Percentiles rank a stretch among this genome's conserved stretches.
Evolutionary conservation across 1,284 basidiomycete species (phyloP).

Genomic region (Earliella scabrosa): DNA sequence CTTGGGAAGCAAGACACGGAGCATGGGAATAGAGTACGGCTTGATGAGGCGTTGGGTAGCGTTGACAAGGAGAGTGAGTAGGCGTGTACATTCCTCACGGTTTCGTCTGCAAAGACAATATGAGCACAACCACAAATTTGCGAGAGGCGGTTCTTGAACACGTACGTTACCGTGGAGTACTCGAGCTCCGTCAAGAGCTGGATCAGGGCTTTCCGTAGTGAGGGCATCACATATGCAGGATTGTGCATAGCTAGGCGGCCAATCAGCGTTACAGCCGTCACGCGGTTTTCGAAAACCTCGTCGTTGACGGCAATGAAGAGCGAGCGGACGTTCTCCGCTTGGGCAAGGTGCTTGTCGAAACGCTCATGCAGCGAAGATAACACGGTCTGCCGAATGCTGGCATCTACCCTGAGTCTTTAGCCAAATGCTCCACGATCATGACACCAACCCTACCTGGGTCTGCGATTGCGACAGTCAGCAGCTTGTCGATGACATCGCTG

Average conservation of each 20-base stretch:
- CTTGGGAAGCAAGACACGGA: conserved; percentile 89
- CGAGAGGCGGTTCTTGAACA: background rate
- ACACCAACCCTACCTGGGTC: conserved; percentile 77
- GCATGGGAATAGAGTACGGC: conserved; percentile 96
- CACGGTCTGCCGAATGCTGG: conserved; percentile 87
- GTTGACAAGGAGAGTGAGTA: conserved; percentile 86
- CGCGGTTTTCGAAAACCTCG: conserved; percentile 93
- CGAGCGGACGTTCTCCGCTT: conserved; percentile 97
- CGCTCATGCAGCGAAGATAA: conserved; percentile 89
- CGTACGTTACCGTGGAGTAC: conserved; percentile 88
- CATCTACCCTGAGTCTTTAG: conserved; percentile 52
- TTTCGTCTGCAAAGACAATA: conserved; percentile 55
- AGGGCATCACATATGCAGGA: conserved; percentile 99
- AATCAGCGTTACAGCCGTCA: conserved; percentile 90
- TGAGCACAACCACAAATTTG: background rate
- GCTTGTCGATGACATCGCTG: conserved; percentile 96
- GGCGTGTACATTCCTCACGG: conserved; percentile 91
- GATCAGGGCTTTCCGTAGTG: conserved; percentile 93
- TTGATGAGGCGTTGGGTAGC: conserved; percentile 95
- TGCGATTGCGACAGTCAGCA: conserved; percentile 95
- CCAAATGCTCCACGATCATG: background rate
- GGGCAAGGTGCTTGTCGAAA: conserved; percentile 98
- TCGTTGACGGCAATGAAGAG: conserved; percentile 98
- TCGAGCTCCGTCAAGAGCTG: conserved; percentile 97
- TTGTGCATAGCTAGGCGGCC: conserved; percentile 96